A percentile compares a stretch with the other conserved stretches of the same genome.
phyloP scores from a whole-genome alignment of 2,329 filamentous ascomycete species.

The Esteya vermicola region DNA sequence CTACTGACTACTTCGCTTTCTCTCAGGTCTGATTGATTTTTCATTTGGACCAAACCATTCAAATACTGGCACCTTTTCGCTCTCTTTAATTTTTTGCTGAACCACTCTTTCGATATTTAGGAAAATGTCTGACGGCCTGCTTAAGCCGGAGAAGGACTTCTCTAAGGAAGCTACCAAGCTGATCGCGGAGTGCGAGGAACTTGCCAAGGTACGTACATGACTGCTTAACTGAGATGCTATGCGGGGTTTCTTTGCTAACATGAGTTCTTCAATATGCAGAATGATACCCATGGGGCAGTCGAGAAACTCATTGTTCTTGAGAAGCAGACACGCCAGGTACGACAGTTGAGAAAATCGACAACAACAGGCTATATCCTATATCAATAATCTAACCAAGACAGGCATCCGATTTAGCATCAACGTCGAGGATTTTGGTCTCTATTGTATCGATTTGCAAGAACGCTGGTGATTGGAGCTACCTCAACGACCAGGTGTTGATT shows the following conservation, averaged over 20 bases:
- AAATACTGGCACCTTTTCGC: no score
- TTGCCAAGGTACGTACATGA: conserved; percentile 57
- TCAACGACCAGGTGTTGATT: conserved; percentile 92
- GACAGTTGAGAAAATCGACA: no score
- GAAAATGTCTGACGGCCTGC: conserved; percentile 67
- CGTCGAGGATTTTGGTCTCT: conserved; percentile 71
- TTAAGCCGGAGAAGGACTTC: conserved; percentile 98
- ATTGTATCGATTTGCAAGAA: conserved; percentile 94
- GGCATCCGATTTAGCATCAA: conserved; percentile 92
- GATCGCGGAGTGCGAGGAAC: conserved; percentile 78
- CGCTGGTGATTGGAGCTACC: conserved; percentile 78
- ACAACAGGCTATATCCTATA: no score
- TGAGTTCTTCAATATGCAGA: conserved; percentile 24
- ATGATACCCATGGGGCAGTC: conserved; percentile 71
- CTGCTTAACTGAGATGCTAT: no score
- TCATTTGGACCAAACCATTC: no score
- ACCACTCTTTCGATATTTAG: no score
- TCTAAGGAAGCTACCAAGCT: conserved; percentile 88
- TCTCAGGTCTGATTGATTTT: no score
- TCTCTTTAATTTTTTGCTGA: no score
- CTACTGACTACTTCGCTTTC: no score
- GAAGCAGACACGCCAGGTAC: conserved; percentile 93
- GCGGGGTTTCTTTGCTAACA: neutral
- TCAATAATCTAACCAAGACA: conserved; percentile 19
- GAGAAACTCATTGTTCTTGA: conserved; percentile 87